A percentile compares a stretch with the other conserved stretches of the same genome.
Conservation (phyloP, 441 rosid genomes). For the Euphorbia celastroides region DNA sequence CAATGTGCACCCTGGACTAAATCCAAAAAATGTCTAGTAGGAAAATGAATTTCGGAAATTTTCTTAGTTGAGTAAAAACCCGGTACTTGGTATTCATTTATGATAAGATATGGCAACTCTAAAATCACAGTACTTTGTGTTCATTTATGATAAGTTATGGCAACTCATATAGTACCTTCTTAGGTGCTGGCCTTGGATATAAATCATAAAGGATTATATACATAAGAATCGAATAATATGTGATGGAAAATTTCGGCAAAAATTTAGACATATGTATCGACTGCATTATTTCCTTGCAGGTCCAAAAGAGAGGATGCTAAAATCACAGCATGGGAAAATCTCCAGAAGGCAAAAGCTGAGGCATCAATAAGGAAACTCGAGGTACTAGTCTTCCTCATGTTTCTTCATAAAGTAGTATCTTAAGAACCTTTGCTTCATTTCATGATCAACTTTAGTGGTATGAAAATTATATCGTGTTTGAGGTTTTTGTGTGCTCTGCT, state of each 20-base stretch:
- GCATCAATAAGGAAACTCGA: conserved; percentile 83
- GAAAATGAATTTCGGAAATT: background rate
- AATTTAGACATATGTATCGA: background rate
- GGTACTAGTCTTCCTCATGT: conserved; percentile 35
- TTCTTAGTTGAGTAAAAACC: background rate
- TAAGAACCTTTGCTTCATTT: conserved; percentile 8
- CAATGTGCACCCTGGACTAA: background rate
- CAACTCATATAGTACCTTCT: background rate
- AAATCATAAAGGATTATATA: background rate
- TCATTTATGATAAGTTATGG: background rate
- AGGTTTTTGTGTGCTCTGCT: conserved; percentile 8
- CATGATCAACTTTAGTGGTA: conserved; percentile 1
- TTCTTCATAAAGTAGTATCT: background rate
- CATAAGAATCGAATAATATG: background rate
- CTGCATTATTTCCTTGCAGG: conserved; percentile 32
- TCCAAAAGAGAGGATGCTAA: conserved; percentile 76
- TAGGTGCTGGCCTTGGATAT: background rate
- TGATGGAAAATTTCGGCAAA: background rate
- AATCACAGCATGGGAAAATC: conserved; percentile 88
- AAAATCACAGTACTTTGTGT: background rate
- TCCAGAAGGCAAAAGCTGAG: conserved; percentile 95
- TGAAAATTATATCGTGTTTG: background rate
- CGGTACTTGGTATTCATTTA: background rate
- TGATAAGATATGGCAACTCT: background rate
- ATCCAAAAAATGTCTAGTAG: background rate